Base-by-base conservation (phyloP, 805 yeast species). In the Ogataea ramenticola region DNA sequence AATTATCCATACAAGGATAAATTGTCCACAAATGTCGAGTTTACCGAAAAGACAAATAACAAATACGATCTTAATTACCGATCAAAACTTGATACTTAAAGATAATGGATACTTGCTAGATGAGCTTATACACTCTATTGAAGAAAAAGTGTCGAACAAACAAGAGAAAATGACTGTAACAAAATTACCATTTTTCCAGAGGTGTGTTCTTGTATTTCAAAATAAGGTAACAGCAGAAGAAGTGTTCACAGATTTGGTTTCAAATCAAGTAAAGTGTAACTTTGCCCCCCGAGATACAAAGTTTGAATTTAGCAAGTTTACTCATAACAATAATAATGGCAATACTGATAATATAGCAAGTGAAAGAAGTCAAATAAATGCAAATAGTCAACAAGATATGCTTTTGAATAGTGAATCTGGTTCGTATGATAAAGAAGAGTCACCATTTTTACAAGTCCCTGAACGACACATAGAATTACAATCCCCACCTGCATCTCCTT, bases 401-500 rank as follows among this genome's bases (percentile, higher is more conserved):
- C 27, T 24, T 24, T 10, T 24, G 6, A 24, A 24, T 24, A 24
- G 27, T 24, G 27, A 24, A 24, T 10, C 6, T 7, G 27, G 27
- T 7, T 10, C 10, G 10, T 24, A 7, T 10, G 21, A 17, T 31
- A 31, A n/a, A 31, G 17, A 31, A 19, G 37, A 34, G 9, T 34
- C 37, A 3, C 24, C 24, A 3, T 34, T 30, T 29, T 20, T 41
- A 19, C 24, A 46, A 19, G 56, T 57, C 3, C 66, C 66, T 1
- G 54, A 52, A 26, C 51, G 58, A 8, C 52, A 48, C n/a, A 46
- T 62, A 1, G 64, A 62, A 39, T 47, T 62, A 39, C 63, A 59
- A 46, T 62, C 67, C 0, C 67, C 67, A 7, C 67, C 67, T 8
- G 57, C 65, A 1, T 62, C 67, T 1, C 67, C 67, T 3, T 62